Base-by-base conservation (phyloP, 352 stramenopile genomes). In the Stephanocyclus meneghinianus region DNA sequence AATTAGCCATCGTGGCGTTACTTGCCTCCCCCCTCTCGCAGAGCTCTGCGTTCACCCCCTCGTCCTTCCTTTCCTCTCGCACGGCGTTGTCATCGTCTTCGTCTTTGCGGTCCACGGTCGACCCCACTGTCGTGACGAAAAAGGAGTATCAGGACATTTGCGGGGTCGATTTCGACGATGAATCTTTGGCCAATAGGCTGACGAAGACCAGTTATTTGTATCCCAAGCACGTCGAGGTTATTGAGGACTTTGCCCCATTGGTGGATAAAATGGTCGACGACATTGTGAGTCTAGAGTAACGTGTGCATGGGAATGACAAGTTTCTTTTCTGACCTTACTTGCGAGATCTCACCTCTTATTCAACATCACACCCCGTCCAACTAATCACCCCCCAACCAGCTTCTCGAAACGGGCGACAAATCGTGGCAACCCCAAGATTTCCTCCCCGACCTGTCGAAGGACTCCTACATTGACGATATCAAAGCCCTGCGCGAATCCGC, bases 391-490 rank as follows among this genome's bases (percentile, higher is more conserved):
- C 40, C n/a, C 29, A 15, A 64, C 55, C 47, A 92, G 87, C 87
- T 94, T 29, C 74, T 94, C 15, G 86, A 92, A 81, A 94, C 89
- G n/a, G 89, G 89, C 30, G 87, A 92, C 11, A 87, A 86, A 55
- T 72, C 87, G 15, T 94, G 89, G 89, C 89, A 94, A 61, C 89
- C 89, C 29, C 87, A 92, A 73, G 89, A 94, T 69, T 94, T 86
- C 73, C 83, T 94, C 40, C 89, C 89, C 18, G 89, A 94, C 74
- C 74, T 93, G 30, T 70, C 81, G 11, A 70, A 87, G 35, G 62
- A 87, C 56, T 65, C 74, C 42, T 94, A 87, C 86, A 61, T 87
- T 35, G 86, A 93, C 30, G 29, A 84, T 45, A 70, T 92, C 6
- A 90, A 93, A 70, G 76, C 92, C 51, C 61, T 93, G 11, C 75